A percentile compares a stretch with the other conserved stretches of the same genome.
Evolutionary conservation across 2,329 filamentous ascomycete genomes (phyloP).

Genomic region (Beauveria bassiana): DNA sequence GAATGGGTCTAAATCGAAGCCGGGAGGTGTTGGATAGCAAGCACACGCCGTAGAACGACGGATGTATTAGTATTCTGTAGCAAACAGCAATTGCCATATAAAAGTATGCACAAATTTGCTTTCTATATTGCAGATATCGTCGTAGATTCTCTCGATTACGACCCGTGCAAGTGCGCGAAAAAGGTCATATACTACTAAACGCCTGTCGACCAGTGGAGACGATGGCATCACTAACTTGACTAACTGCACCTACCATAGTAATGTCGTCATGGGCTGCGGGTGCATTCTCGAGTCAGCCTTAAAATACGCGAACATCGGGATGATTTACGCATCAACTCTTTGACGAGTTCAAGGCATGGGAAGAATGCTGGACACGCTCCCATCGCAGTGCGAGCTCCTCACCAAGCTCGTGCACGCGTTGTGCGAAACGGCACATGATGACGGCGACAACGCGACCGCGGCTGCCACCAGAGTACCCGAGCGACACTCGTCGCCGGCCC

Average conservation of each 20-base stretch:
- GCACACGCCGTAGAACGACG: neutral
- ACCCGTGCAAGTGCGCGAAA: neutral
- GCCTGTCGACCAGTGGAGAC: neutral
- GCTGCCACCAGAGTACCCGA: neutral
- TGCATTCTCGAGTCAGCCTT: neutral
- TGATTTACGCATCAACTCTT: neutral
- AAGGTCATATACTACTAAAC: neutral
- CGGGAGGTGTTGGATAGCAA: neutral
- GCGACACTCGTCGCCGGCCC: neutral
- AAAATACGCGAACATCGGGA: neutral
- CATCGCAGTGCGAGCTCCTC: constrained; percentile 36
- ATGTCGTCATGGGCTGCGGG: neutral
- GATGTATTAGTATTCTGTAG: constrained; percentile 6
- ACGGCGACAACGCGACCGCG: constrained; percentile 3
- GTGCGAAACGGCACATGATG: constrained; percentile 11
- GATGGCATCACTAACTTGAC: neutral
- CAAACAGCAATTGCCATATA: neutral
- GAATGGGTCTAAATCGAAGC: constrained; percentile 51
- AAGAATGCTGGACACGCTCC: constrained; percentile 17
- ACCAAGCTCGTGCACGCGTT: constrained; percentile 41
- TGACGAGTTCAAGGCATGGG: neutral
- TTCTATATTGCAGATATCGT: neutral
- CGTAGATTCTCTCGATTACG: too few species aligned
- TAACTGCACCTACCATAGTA: neutral
- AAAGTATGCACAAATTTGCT: neutral